Percentiles rank a stretch among this genome's conserved stretches.
Conservation (phyloP, 2,329 filamentous ascomycete species). For the Fusarium scirpi region DNA sequence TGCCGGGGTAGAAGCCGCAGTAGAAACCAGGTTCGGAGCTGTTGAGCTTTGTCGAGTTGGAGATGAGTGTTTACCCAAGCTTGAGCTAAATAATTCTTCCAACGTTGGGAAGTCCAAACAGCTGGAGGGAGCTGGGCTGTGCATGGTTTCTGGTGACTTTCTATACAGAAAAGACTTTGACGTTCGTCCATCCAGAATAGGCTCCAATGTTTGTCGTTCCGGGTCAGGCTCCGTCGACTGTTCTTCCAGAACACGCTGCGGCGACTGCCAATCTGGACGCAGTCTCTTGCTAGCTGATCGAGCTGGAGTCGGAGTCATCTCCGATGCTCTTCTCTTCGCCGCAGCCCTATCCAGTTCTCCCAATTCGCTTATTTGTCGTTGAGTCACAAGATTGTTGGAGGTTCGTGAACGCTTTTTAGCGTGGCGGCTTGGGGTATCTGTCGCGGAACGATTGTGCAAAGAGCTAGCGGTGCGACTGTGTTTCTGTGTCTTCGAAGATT, state of each 20-base stretch:
- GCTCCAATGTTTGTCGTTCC: not conserved
- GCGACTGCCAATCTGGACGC: not conserved
- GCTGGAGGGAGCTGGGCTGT: not conserved
- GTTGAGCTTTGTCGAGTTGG: not conserved
- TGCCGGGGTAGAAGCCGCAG: not conserved
- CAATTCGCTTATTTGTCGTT: not conserved
- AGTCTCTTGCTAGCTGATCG: fast-evolving
- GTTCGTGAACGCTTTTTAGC: too few species aligned
- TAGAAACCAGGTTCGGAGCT: not conserved
- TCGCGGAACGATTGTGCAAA: not conserved
- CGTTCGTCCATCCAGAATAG: not conserved
- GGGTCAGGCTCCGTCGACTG: not conserved
- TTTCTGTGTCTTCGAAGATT: fast-evolving
- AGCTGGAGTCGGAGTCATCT: not conserved
- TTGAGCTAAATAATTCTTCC: not conserved
- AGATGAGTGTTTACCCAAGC: fast-evolving
- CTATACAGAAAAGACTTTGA: not conserved
- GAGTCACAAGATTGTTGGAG: not conserved
- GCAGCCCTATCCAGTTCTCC: not conserved
- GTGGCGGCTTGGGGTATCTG: not conserved
- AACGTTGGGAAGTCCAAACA: not conserved
- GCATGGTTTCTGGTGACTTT: fast-evolving
- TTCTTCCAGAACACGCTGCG: fast-evolving
- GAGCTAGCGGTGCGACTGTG: not conserved
- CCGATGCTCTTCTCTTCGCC: not conserved